These are phyloP conservation scores for Rhynchospora pubera DNA, from an alignment of 176 grass and related monocot genomes.

Conservation along the genomic window DNA sequence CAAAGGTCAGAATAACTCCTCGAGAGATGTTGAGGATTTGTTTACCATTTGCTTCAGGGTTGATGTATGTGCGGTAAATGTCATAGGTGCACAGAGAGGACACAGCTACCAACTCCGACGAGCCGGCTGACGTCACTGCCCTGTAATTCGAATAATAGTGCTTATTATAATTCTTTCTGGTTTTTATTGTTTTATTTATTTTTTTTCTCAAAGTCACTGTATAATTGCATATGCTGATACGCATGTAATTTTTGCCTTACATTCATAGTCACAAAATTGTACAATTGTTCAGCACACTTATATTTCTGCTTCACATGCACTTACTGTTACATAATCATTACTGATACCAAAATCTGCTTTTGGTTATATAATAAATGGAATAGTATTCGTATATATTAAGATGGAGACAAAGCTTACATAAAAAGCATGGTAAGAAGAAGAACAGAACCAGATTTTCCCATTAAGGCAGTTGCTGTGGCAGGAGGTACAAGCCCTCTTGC, in stretches of 20 bases:
- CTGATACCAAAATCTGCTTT: not conserved
- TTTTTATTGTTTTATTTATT: not conserved
- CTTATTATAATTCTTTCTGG: not conserved
- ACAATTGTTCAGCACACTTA: not conserved
- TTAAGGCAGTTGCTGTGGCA: conserved; percentile 54
- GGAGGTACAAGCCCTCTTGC: conserved; percentile 53
- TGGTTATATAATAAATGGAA: not conserved
- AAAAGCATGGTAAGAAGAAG: conserved; percentile 83
- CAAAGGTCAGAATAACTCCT: conserved; percentile 39
- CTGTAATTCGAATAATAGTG: conserved; percentile 19
- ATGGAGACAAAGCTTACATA: conserved; percentile 31
- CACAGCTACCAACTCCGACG: conserved; percentile 54
- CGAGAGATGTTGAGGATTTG: conserved; percentile 62
- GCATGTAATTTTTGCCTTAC: not conserved
- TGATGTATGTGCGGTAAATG: conserved; percentile 65
- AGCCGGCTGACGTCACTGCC: conserved; percentile 70
- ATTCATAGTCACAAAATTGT: too few species aligned
- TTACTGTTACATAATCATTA: not conserved
- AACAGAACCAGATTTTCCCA: conserved; percentile 64
- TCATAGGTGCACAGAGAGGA: conserved; percentile 70
- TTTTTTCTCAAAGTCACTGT: not conserved
- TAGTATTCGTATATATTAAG: not conserved
- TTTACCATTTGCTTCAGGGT: conserved; percentile 52
- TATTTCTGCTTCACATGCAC: not conserved
- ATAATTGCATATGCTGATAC: not conserved